Evolutionary conservation across 768 basidiomycete species (phyloP), one percentile per base, ranked within the genome.

Genomic region (Mrakia gelida): DNA sequence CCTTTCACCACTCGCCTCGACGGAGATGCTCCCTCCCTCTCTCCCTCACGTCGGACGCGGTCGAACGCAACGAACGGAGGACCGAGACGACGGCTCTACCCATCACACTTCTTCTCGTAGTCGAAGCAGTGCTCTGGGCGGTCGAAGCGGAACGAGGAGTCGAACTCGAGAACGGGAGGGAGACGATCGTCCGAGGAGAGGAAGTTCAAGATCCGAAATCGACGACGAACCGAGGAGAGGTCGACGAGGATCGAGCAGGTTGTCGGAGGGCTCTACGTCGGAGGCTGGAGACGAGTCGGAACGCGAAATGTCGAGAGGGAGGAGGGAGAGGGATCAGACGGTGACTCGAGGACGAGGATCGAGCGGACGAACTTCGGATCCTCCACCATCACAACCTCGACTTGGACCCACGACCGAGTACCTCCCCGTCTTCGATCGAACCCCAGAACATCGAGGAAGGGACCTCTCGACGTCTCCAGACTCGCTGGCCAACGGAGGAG

Each of bases 181-280:
- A 13, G 26, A 32, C 30, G 68, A 76, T 52, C 67, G 38, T 32
- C 45, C 38, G 16, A 28, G 68, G 15, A 54, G 56, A 65, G 73
- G 67, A 7, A 70, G 67, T 38, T 41, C 43, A 28, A 56, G 74
- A 34, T 63, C 61, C 23, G 74, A 49, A 43, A 52, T 52, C n/a
- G 75, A 52, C 62, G 75, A 49, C 38, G 67, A 52, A 49, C 28
- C 63, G 32, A 49, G 75, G 49, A 30, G 75, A 54, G 63, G 67
- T 21, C 67, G 67, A 61, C 54, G 72, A 38, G 56, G 72, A 38
- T 54, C 54, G 32, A 73, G 72, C 72, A 56, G 41, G 54, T 9
- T 21, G 54, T 54, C 54, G 34, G 72, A 61, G 34, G 72, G 59
- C 30, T 52, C 34, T 13, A 59, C 72, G 11, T 30, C 49, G 34